Base-by-base conservation (phyloP, 2,329 filamentous ascomycete genomes). In the Pyricularia pennisetigena region DNA sequence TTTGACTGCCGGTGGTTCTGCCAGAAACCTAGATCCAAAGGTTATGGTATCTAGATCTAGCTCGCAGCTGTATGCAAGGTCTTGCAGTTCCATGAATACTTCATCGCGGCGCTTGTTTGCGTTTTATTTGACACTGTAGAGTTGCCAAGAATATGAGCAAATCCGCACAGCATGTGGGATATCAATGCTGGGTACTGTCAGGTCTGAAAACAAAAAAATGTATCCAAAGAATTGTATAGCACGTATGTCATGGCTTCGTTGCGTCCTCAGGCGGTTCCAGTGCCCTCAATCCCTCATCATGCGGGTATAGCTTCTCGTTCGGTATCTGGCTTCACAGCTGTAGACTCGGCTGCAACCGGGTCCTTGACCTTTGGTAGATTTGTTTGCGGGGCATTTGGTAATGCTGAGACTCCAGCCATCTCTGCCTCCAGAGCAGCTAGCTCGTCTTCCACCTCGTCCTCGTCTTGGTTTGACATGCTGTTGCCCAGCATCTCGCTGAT, bases 361-460 rank as follows among this genome's bases (percentile, higher is more conserved):
- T 29, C 16, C 20, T 67, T 63, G 41, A 59, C 57, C 10, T 64
- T 64, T 64, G 65, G 64, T 4, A 68, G 70, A 68, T 71, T 67
- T 10, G 69, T 72, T 35, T 68, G 54, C 2, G 89, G 87, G 1
- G 86, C 88, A 76, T 89, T 85, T 81, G 88, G 90, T 74, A 88
- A 77, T 29, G 66, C 32, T 12, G 57, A 61, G 12, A 74, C 73
- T 35, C 69, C 69, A 5, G 77, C 76, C 29, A 81, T 68, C 72
- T 94, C 88, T 59, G 82, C 83, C 77, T 94, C 91, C 71, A 99
- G 83, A 0, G 89, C 90, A 68, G 91, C 92, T 67, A 99, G 82
- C 80, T 99, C 95, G 75, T 97, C 94, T 77, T 99, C 95, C 41
- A 99, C 95, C 75, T 97, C 95, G 75, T 98, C 94, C 78, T 99